A percentile compares a stretch with the other conserved stretches of the same genome.
Evolutionary conservation across 495 filamentous ascomycete genomes (phyloP).

Genomic region (Podospora comata): DNA sequence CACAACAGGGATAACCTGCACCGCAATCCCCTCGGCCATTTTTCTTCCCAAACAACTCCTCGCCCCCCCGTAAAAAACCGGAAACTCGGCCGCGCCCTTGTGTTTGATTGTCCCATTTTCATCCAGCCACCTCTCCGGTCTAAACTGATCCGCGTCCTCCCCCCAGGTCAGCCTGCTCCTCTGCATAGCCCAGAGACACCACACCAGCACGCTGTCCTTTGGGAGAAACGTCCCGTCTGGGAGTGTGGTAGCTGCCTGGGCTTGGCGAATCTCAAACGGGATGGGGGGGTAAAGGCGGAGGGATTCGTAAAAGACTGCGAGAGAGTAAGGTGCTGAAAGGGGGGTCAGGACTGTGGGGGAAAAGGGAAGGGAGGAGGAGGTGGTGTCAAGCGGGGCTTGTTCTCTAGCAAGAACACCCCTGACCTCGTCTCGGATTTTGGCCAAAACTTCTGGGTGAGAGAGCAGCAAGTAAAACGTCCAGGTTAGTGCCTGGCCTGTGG

Average conservation of each 20-base stretch:
- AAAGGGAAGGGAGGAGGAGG: conserved; percentile 23
- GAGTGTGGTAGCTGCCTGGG: conserved; percentile 46
- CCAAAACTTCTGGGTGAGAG: conserved; percentile 38
- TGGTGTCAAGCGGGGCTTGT: not conserved
- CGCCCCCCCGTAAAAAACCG: conserved; percentile 60
- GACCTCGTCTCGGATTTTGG: conserved; percentile 45
- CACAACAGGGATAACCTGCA: conserved; percentile 50
- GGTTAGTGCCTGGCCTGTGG: conserved; percentile 58
- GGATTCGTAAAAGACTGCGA: conserved; percentile 56
- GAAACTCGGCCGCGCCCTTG: conserved; percentile 52
- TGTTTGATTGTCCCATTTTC: conserved; percentile 37
- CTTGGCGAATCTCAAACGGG: conserved; percentile 60
- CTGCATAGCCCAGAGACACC: conserved; percentile 61
- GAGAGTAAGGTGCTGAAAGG: conserved; percentile 48
- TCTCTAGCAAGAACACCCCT: not conserved
- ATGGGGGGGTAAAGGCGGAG: conserved; percentile 58
- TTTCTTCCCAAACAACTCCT: conserved; percentile 57
- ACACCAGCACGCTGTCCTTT: conserved; percentile 49
- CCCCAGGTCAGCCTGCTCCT: conserved; percentile 55
- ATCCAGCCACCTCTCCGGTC: conserved; percentile 52
- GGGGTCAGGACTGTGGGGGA: conserved; percentile 40
- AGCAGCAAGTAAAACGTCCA: conserved; percentile 59
- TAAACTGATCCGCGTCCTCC: conserved; percentile 51
- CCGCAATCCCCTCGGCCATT: conserved; percentile 57
- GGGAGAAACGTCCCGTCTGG: conserved; percentile 59